Evolutionary conservation across 2,329 filamentous ascomycete genomes (phyloP).

Genomic region (Aureobasidium sp.): DNA sequence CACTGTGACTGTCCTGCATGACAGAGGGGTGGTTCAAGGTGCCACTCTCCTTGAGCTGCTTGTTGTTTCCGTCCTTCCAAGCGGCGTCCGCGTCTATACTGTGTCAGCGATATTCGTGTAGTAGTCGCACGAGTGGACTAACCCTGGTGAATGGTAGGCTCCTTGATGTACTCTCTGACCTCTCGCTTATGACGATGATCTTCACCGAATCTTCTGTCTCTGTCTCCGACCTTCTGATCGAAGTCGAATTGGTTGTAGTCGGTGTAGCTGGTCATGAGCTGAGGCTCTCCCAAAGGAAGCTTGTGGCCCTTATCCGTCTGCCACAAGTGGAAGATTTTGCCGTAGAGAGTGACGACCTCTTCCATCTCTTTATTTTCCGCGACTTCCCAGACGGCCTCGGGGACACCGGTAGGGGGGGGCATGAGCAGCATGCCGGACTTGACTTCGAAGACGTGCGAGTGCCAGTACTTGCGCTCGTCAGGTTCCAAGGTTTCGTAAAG

Average conservation of each 20-base stretch:
- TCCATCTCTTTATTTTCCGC: constrained; percentile 77
- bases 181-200: constrained; percentile 45
- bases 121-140: not conserved
- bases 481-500: constrained; percentile 57
- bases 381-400: constrained; percentile 58
- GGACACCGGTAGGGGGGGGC: constrained; percentile 50
- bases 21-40: not conserved
- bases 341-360: constrained; percentile 64
- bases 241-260: constrained; percentile 39
- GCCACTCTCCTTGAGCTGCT: not conserved
- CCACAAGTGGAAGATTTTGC: constrained; percentile 82
- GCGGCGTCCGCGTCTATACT: constrained; percentile 37
- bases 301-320: constrained; percentile 67
- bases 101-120: not conserved
- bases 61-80: constrained; percentile 26
- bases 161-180: constrained; percentile 43
- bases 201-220: constrained; percentile 47
- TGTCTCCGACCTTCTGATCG: constrained; percentile 38
- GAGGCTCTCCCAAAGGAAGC: constrained; percentile 50
- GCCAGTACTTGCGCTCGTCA: constrained; percentile 69
- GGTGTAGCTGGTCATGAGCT: constrained; percentile 57
- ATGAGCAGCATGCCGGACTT: constrained; percentile 72
- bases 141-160: constrained; percentile 34
- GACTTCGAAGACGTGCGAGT: constrained; percentile 67
- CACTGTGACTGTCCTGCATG: not conserved